Evolutionary conservation across 2,329 filamentous ascomycete species (phyloP).

Genomic region (Xylariaceae sp.): DNA sequence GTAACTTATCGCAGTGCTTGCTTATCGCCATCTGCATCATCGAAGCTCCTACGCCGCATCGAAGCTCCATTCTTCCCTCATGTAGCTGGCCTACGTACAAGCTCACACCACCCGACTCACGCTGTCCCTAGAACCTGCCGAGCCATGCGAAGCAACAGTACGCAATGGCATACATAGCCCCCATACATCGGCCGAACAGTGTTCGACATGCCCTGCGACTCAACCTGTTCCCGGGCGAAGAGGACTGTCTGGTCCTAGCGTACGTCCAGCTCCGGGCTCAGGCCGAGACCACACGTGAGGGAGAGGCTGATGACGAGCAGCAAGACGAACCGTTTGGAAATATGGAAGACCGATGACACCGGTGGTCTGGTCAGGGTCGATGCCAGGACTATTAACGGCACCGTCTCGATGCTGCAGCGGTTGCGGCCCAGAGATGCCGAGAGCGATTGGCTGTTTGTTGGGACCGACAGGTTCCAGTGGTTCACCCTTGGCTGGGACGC

Average conservation of each 20-base stretch:
- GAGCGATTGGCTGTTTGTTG: conserved; percentile 84
- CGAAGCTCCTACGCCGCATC: conserved; percentile 3
- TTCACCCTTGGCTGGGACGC: conserved; percentile 83
- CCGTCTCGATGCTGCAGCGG: conserved; percentile 75
- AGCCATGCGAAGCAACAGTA: conserved; percentile 18
- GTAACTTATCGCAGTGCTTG: conserved; percentile 4
- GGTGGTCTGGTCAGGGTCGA: conserved; percentile 49
- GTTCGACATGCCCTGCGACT: conserved; percentile 81
- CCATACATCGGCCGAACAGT: conserved; percentile 87
- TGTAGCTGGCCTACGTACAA: background rate
- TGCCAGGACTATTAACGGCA: conserved; percentile 73
- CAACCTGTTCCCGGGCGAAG: conserved; percentile 63
- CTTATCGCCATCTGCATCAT: conserved; percentile 17
- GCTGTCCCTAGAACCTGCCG: background rate
- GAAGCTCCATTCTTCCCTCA: conserved; percentile 3
- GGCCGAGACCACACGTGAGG: background rate
- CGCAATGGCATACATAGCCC: conserved; percentile 85
- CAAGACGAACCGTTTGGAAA: conserved; percentile 77
- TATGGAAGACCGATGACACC: conserved; percentile 65
- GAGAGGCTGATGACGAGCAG: conserved; percentile 37
- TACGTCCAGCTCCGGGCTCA: conserved; percentile 40
- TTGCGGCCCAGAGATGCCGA: conserved; percentile 65
- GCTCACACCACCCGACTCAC: background rate
- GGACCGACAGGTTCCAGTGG: conserved; percentile 83
- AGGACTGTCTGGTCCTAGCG: conserved; percentile 83